Conservation (phyloP, 169 alveolate species). For the Plasmodium reichenowi region DNA sequence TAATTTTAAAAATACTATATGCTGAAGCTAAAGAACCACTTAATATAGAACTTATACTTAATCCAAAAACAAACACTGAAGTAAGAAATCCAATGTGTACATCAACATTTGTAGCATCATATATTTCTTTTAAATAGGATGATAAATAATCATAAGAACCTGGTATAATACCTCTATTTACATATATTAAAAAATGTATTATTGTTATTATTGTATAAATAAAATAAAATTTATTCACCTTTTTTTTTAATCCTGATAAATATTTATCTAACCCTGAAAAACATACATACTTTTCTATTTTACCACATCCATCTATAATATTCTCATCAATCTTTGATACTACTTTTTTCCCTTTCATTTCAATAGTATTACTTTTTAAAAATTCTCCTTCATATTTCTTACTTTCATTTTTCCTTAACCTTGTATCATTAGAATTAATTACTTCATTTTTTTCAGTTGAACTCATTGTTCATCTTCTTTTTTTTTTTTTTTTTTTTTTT, state of each 20-base stretch:
- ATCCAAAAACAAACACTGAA: slow-evolving; percentile 54
- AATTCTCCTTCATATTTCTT: neutral
- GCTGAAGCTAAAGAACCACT: slow-evolving; percentile 56
- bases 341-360: neutral
- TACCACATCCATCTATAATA: neutral
- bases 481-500: slow-evolving; percentile 11
- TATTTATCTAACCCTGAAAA: slow-evolving; percentile 18
- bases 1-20: slow-evolving; percentile 32
- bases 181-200: slow-evolving; percentile 39
- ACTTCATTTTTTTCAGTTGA: slow-evolving; percentile 26
- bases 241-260: slow-evolving; percentile 9
- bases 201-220: slow-evolving; percentile 27
- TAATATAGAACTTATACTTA: slow-evolving; percentile 43
- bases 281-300: slow-evolving; percentile 5
- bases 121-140: slow-evolving; percentile 21
- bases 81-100: slow-evolving; percentile 53
- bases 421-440: neutral
- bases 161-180: slow-evolving; percentile 61
- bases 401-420: slow-evolving; percentile 2
- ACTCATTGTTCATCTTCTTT: slow-evolving; percentile 59
- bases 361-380: slow-evolving; percentile 1
- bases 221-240: slow-evolving; percentile 42
- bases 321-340: slow-evolving; percentile 15
- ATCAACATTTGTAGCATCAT: slow-evolving; percentile 49
- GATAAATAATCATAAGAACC: slow-evolving; percentile 68